Evolutionary conservation across 192 early-diverging fungal genomes (phyloP).

Genomic region (Entomortierella beljakovae): DNA sequence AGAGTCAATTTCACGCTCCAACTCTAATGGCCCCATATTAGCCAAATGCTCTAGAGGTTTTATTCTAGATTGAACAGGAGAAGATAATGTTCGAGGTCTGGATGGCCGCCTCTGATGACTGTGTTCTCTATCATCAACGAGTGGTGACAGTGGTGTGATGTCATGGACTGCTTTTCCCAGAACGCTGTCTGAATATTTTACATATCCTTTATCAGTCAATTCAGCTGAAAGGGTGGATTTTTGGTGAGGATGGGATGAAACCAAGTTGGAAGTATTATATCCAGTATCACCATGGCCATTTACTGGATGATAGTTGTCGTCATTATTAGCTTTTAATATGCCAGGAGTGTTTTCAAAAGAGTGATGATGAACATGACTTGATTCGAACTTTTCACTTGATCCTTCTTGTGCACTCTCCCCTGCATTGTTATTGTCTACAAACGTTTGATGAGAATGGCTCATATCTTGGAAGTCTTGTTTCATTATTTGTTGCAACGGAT

Average conservation of each 20-base stretch:
- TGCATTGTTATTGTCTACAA: neutral
- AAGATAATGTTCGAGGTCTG: neutral
- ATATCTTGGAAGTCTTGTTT: conserved; percentile 6
- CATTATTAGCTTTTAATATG: too few relatives aligned
- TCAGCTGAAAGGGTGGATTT: too few relatives aligned
- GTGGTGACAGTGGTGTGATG: neutral
- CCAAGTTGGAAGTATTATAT: too few relatives aligned
- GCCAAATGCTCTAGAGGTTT: conserved; percentile 26
- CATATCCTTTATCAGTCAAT: too few relatives aligned
- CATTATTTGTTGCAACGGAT: neutral
- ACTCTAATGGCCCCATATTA: conserved; percentile 38
- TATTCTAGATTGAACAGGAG: conserved; percentile 4
- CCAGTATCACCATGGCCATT: too few relatives aligned
- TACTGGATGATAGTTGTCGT: neutral
- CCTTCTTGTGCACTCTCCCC: neutral
- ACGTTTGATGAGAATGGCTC: conserved; percentile 13
- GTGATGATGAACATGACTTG: neutral
- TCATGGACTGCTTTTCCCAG: neutral
- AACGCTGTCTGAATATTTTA: too few relatives aligned
- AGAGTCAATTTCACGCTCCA: conserved; percentile 17
- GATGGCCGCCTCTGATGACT: neutral
- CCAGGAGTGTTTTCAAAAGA: too few relatives aligned
- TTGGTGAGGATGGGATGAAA: too few relatives aligned
- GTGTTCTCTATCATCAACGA: neutral
- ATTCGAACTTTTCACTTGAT: neutral